Percentiles rank a stretch among this genome's conserved stretches.
phyloP scores from a whole-genome alignment of 257 asterid genomes.

The Solanum pennellii region DNA sequence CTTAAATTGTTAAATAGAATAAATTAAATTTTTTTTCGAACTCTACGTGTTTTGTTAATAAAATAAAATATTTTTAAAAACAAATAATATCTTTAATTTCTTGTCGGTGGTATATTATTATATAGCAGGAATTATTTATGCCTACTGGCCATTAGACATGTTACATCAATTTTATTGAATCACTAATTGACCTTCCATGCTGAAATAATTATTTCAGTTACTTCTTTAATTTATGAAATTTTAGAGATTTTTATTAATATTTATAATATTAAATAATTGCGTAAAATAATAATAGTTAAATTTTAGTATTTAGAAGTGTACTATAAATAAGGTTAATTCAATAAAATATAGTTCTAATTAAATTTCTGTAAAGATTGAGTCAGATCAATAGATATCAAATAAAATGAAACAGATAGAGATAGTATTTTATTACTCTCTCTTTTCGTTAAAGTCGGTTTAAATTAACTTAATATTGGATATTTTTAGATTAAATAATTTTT shows the following conservation, averaged over 20 bases:
- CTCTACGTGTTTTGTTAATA: not conserved
- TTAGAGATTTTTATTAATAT: too few species aligned
- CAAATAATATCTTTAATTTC: not conserved
- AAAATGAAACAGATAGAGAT: not conserved
- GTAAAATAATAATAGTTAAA: too few species aligned
- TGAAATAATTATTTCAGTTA: too few species aligned
- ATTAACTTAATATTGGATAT: not conserved
- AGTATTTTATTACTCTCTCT: too few species aligned
- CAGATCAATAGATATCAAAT: rapidly evolving
- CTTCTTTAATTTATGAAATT: too few species aligned
- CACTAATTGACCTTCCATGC: not conserved
- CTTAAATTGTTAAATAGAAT: not conserved
- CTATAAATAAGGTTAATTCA: too few species aligned
- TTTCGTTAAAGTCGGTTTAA: not conserved
- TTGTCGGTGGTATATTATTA: not conserved
- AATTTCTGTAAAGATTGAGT: too few species aligned
- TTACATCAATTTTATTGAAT: not conserved
- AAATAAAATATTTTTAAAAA: not conserved
- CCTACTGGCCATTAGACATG: not conserved
- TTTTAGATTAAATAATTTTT: too few species aligned
- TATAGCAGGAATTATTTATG: not conserved
- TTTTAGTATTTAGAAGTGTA: not conserved
- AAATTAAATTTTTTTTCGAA: not conserved
- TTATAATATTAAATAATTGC: not conserved
- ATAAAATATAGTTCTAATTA: too few species aligned